These are phyloP conservation scores for Plasmodium falciparum DNA, from an alignment of 169 alveolate genomes.

Conservation along the genomic window DNA sequence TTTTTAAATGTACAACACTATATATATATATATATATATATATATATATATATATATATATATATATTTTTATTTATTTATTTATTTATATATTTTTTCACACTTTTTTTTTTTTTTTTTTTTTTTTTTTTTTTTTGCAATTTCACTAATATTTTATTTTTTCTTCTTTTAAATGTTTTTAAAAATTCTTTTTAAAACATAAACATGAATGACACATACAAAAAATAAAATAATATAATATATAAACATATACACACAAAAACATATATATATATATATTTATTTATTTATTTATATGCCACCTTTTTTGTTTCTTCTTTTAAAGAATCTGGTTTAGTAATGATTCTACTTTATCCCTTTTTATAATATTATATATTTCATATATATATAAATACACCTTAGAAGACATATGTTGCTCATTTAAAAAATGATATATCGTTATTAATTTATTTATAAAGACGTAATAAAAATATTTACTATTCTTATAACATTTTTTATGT, in stretches of 20 bases:
- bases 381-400: slow-evolving; percentile 59
- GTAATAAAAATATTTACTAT: slow-evolving; percentile 40
- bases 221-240: neutral
- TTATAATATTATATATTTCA: slow-evolving; percentile 44
- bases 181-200: neutral
- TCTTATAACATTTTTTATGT: slow-evolving; percentile 49
- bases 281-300: neutral
- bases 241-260: neutral
- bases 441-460: slow-evolving; percentile 66
- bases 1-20: neutral
- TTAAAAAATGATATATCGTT: slow-evolving; percentile 60
- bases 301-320: neutral
- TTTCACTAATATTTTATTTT: too few relatives aligned
- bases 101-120: neutral
- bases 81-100: neutral
- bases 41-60: neutral
- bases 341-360: slow-evolving; percentile 25
- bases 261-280: neutral
- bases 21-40: slow-evolving; percentile 14
- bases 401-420: neutral
- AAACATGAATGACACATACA: neutral
- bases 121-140: neutral
- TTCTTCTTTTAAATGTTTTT: slow-evolving; percentile 6
- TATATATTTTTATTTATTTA: neutral
- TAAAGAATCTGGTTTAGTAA: slow-evolving; percentile 47